Conservation (phyloP, 805 yeast species). For the Saccharomycopsis fermentans region DNA sequence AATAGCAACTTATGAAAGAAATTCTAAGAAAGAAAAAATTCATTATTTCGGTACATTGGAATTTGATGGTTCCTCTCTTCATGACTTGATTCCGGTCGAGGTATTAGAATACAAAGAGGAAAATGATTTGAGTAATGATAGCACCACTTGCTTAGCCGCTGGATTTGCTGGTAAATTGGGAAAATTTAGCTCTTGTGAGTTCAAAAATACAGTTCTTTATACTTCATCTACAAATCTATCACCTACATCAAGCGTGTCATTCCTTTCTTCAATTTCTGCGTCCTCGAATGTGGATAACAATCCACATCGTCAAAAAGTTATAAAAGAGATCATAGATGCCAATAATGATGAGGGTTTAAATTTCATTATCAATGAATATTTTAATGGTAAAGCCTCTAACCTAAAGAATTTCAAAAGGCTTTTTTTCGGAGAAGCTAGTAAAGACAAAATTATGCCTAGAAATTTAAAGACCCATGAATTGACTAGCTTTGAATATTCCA, state of each 20-base stretch:
- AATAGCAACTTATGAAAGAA: neutral
- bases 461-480: neutral
- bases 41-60: neutral
- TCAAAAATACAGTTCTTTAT: neutral
- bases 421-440: neutral
- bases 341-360: neutral
- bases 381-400: neutral
- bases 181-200: neutral
- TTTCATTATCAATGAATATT: neutral
- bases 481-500: neutral
- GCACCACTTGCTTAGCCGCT: neutral
- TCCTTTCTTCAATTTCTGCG: neutral
- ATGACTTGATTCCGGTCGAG: neutral
- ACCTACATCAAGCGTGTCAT: neutral
- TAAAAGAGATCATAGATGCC: neutral
- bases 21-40: neutral
- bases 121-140: neutral
- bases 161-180: conserved; percentile 1
- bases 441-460: neutral
- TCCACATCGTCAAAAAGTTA: neutral
- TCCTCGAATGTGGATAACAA: neutral
- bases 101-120: neutral
- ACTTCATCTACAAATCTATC: neutral
- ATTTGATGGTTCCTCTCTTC: neutral
- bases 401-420: neutral